Base-by-base conservation (phyloP, 352 stramenopile genomes). In the Globisporangium takayamanum region DNA sequence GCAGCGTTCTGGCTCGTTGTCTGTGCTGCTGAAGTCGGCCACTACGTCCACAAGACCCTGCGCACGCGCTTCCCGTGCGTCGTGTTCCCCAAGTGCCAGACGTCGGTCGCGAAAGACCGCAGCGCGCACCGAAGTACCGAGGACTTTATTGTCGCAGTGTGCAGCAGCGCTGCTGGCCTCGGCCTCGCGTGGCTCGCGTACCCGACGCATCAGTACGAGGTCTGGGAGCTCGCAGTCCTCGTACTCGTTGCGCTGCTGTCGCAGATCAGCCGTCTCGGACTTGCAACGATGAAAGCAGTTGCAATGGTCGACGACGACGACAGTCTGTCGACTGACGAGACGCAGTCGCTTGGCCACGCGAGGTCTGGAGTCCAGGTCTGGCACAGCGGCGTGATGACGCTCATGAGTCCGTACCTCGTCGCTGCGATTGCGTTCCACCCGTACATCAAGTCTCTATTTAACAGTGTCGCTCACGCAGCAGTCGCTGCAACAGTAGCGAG, bases 361-460 rank as follows among this genome's bases (percentile, higher is more conserved):
- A n/a, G 11, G 11, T 7, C 16, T 6, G 16, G 36, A 20, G 20
- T 44, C 36, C 69, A 65, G 5, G 33, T 70, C 18, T 78, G 72
- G 68, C 73, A 77, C 48, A 79, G 67, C 47, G 74, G 79, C 25
- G 74, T 82, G n/a, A 70, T 87, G 64, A 70, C 79, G 52, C 54
- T 78, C 14, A 60, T 78, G 20, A 81, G 75, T 48, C 74, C 76
- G 30, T 89, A 86, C n/a, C 57, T 89, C 16, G 48, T 89, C 11
- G 74, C 74, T 1, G 78, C 71, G 57, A 78, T 86, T 59, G 66
- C 83, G 25, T 84, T 84, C 48, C 73, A 89, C 55, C 76, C 76
- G 50, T 87, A 83, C 45, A 68, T 78, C 28, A 89, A 85, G 60
- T 70, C 67, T 10, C 57, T 82, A 8, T 53, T 87, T 36, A 68